Evolutionary conservation across 148 eudicot species (phyloP).

Genomic region (Tetragonia tetragonoides): DNA sequence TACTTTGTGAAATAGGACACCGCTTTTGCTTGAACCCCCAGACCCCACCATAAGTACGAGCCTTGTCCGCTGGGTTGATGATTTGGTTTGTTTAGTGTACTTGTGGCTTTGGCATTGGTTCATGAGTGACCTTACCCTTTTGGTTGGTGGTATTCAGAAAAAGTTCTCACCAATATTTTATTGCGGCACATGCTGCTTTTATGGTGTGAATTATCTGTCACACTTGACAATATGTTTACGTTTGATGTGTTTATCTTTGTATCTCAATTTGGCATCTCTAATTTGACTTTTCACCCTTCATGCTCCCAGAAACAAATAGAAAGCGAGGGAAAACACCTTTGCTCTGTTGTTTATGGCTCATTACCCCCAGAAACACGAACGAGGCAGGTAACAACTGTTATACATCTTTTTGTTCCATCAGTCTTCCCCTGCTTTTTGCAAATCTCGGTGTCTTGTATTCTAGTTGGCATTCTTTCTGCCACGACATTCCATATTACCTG

Average conservation of each 20-base stretch:
- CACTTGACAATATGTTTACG: neutral
- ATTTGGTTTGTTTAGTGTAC: neutral
- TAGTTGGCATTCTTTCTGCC: neutral
- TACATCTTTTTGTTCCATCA: neutral
- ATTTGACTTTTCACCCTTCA: slow-evolving; percentile 7
- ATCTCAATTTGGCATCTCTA: neutral
- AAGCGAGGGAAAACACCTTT: slow-evolving; percentile 65
- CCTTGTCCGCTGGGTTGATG: neutral
- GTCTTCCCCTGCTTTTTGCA: neutral
- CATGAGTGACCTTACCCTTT: neutral
- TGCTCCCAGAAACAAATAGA: slow-evolving; percentile 66
- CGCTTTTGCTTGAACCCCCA: neutral
- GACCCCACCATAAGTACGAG: neutral
- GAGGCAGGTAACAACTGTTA: slow-evolving; percentile 62
- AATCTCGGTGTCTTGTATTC: neutral
- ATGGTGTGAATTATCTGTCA: neutral
- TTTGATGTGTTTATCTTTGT: neutral
- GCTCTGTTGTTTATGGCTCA: slow-evolving; percentile 99
- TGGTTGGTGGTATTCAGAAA: neutral
- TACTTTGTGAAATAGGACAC: neutral
- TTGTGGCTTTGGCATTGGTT: neutral
- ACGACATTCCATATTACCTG: too few relatives aligned
- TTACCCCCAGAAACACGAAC: slow-evolving; percentile 93
- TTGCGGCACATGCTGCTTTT: slow-evolving; percentile 3
- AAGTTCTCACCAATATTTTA: neutral